These are phyloP conservation scores for Fomitopsis pulvina DNA, from an alignment of 768 basidiomycete genomes.

Conservation along the genomic window DNA sequence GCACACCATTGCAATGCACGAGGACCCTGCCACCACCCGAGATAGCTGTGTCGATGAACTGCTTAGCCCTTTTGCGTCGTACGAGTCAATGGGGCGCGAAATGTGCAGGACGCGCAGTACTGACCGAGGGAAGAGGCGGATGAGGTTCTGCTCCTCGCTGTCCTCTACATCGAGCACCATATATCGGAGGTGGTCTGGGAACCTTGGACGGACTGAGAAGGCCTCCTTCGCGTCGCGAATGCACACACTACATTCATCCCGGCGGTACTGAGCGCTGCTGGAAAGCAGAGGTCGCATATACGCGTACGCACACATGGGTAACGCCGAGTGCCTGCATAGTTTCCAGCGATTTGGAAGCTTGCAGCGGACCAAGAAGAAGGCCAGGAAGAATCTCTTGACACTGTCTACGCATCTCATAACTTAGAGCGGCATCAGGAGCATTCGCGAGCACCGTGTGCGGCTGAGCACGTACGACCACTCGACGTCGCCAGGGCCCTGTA, in stretches of 20 bases:
- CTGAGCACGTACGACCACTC: constrained; percentile 67
- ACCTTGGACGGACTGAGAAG: constrained; percentile 83
- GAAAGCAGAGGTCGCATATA: neutral
- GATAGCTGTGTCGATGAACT: constrained; percentile 69
- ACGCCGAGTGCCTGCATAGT: constrained; percentile 59
- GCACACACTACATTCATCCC: constrained; percentile 73
- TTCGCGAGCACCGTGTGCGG: neutral
- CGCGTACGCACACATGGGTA: constrained; percentile 66
- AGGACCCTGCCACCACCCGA: constrained; percentile 66
- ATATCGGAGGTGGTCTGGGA: constrained; percentile 73
- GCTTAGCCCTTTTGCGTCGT: constrained; percentile 48
- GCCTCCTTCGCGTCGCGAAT: constrained; percentile 88
- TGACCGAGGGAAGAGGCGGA: constrained; percentile 82
- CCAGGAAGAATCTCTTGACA: constrained; percentile 87
- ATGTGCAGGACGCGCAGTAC: constrained; percentile 16
- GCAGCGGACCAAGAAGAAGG: constrained; percentile 81
- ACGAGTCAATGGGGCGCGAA: neutral
- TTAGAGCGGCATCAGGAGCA: constrained; percentile 20
- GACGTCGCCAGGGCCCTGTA: constrained; percentile 75
- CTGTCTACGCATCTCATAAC: constrained; percentile 94
- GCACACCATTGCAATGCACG: constrained; percentile 83
- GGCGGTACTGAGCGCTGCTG: neutral
- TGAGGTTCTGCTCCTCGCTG: constrained; percentile 92
- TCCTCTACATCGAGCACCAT: constrained; percentile 83
- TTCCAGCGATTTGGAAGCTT: constrained; percentile 77